Evolutionary conservation across 225 moss, liverwort and hornwort genomes (phyloP), one percentile per base, ranked within the genome.

Genomic region (Thuidium tamariscinum): DNA sequence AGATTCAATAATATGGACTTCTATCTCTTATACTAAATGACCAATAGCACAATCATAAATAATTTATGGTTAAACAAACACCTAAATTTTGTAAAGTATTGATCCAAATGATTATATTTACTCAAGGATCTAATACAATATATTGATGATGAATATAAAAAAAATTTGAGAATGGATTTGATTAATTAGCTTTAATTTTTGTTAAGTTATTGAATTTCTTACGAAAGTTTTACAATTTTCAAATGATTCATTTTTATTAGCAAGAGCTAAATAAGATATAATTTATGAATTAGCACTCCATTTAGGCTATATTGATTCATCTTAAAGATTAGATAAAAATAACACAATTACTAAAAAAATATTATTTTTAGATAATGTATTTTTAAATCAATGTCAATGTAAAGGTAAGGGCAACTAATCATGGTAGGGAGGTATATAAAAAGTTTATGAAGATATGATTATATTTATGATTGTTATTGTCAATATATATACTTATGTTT

Each of bases 341-440:
- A 7, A 49, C 0, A 49, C 0, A 73, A 1, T 7, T 49, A 1
- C 5, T 49, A 7, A 51, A 13, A 49, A 4, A 11, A 13, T 20
- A 32, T 20, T 0, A 7, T 34, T 49, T 74, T 1, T 15, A 51
- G 34, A 51, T 21, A 13, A 34, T 30, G 1, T 72, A 30, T 18
- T 72, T 72, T 44, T 30, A 72, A 30, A 46, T 29, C 11, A 19
- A 15, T 72, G 7, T 12, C 7, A 49, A 74, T n/a, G n/a, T n/a
- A 30, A 74, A 48, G 1, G 11, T 49, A 20, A 73, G 4, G 20
- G 1, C 1, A 49, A 32, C 1, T 49, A 20, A 1, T 32, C 12
- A 49, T 20, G 0, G 32, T 19, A 0, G 11, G 11, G 6, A 32
- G 3, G 3, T 0, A 12, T 19, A 11, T 30, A 19, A 11, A 73